phyloP scores from a whole-genome alignment of 257 asterid species.

The Petunia axillaris region DNA sequence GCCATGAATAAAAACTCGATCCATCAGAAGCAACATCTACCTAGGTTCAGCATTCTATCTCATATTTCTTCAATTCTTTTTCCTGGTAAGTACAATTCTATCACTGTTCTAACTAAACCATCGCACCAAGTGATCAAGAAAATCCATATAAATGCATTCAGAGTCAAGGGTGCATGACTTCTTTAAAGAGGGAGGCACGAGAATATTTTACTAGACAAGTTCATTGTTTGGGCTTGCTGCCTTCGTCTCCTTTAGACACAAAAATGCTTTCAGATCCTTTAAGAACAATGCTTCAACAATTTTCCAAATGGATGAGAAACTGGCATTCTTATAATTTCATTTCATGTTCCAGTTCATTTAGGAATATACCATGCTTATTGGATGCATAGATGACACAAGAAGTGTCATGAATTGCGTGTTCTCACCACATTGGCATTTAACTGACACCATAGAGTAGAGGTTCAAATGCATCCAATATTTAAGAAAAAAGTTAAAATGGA shows the following conservation, averaged over 20 bases:
- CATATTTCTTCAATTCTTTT: background rate
- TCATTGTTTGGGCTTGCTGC: background rate
- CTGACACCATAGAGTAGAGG: background rate
- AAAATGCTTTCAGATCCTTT: conserved; percentile 10
- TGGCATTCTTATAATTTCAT: background rate
- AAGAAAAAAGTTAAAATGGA: background rate
- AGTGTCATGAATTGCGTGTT: background rate
- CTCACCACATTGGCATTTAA: background rate
- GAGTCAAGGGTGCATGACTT: background rate
- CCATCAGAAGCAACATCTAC: background rate
- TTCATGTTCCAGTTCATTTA: conserved; percentile 11
- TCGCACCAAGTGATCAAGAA: background rate
- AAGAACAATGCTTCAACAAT: conserved; percentile 12
- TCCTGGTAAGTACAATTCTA: background rate
- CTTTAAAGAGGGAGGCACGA: background rate
- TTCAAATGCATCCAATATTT: background rate
- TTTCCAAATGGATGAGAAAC: background rate
- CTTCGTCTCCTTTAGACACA: background rate
- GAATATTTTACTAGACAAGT: background rate
- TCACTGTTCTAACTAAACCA: background rate
- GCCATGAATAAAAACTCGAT: background rate
- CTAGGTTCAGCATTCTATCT: background rate
- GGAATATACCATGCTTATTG: background rate
- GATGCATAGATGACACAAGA: background rate
- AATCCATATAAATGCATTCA: background rate